Evolutionary conservation across 2,329 filamentous ascomycete genomes (phyloP).

Genomic region (Colletotrichum ledebouriae): DNA sequence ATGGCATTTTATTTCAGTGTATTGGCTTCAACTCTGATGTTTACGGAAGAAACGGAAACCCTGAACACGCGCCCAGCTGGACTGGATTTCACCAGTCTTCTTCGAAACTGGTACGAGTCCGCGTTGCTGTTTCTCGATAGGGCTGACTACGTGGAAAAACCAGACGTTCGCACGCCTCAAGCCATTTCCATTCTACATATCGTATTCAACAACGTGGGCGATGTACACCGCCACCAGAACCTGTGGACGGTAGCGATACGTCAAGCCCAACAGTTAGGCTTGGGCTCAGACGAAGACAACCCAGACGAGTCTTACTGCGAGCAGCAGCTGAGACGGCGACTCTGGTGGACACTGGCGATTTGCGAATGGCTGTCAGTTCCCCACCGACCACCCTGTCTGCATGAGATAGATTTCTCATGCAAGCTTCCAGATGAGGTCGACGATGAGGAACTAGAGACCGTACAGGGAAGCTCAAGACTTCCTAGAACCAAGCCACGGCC

Average conservation of each 20-base stretch:
- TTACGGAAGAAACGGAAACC: not conserved
- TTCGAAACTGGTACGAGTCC: not conserved
- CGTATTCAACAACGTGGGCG: not conserved
- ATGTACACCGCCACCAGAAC: not conserved
- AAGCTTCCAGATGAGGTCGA: conserved; percentile 2
- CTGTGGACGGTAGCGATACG: conserved; percentile 4
- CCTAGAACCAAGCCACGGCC: not conserved
- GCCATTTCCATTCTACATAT: not conserved
- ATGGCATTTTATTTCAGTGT: conserved; percentile 1
- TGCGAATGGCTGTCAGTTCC: not conserved
- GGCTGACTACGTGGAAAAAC: conserved; percentile 5
- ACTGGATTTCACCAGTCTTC: not conserved
- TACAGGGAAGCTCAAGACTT: not conserved
- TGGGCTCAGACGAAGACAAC: not conserved
- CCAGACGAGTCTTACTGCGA: not conserved
- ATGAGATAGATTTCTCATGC: not conserved
- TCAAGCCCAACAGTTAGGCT: not conserved
- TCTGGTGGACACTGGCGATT: conserved; percentile 1
- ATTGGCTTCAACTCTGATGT: conserved; percentile 8
- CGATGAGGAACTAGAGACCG: not conserved
- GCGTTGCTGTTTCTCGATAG: not conserved
- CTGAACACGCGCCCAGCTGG: not conserved
- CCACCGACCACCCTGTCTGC: not conserved
- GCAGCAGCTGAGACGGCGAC: not conserved
- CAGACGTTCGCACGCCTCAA: not conserved